phyloP scores from a whole-genome alignment of 192 early-diverging fungal species.

The Oehlia diaphana region DNA sequence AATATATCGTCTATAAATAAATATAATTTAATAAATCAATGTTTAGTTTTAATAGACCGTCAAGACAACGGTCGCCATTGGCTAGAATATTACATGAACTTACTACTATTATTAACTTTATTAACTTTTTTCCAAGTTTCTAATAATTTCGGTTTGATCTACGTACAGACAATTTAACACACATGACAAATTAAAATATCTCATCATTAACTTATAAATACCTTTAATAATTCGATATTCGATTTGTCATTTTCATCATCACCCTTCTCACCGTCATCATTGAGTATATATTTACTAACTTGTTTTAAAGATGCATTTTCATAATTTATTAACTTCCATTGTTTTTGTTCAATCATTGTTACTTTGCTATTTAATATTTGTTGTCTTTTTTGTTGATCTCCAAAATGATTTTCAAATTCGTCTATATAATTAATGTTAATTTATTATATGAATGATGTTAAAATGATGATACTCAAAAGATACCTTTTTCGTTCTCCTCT shows the following conservation, averaged over 20 bases:
- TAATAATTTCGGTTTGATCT: conserved; percentile 18
- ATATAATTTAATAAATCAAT: too few relatives aligned
- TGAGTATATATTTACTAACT: conserved; percentile 29
- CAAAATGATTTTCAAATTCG: conserved; percentile 42
- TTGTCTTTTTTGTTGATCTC: conserved; percentile 31
- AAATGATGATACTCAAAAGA: background rate
- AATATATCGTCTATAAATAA: conserved; percentile 43
- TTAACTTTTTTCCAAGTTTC: conserved; percentile 14
- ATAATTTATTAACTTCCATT: conserved; percentile 34
- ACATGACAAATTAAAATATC: background rate
- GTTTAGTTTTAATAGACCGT: background rate
- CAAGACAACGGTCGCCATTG: too few relatives aligned
- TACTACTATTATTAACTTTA: too few relatives aligned
- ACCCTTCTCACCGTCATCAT: background rate
- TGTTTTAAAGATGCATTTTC: conserved; percentile 38
- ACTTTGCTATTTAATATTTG: conserved; percentile 33
- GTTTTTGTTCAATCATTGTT: conserved; percentile 40
- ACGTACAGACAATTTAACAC: background rate
- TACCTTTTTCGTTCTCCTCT: background rate
- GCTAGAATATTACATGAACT: background rate
- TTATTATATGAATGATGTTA: background rate
- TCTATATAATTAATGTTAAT: background rate
- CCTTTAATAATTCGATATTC: background rate
- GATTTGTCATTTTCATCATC: background rate
- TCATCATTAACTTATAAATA: background rate